Conservation (phyloP, 202 grass and related monocot species). For the Alloteropsis angusta region DNA sequence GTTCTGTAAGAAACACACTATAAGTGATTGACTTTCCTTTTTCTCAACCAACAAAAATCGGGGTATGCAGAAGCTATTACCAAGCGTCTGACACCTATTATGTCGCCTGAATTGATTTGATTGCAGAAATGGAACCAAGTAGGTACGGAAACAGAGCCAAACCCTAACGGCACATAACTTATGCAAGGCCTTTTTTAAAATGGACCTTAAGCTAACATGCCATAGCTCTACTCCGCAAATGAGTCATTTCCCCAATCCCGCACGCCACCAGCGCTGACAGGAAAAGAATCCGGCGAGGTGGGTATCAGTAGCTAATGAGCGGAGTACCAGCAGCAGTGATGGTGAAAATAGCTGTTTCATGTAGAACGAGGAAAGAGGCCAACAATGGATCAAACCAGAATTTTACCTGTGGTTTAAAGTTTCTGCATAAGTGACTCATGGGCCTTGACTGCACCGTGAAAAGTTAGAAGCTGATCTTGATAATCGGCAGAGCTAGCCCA, state of each 20-base stretch:
- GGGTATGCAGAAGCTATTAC: not conserved
- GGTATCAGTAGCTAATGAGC: not conserved
- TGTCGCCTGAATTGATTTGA: not conserved
- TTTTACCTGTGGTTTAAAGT: too few relatives aligned
- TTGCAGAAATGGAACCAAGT: not conserved
- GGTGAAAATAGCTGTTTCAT: conserved; percentile 39
- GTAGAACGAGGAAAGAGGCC: conserved; percentile 52
- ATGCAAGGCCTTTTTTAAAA: not conserved
- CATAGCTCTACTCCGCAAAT: not conserved
- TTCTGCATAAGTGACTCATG: too few relatives aligned
- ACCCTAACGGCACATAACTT: not conserved
- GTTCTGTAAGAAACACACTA: not conserved
- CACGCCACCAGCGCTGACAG: not conserved
- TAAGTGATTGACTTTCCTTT: not conserved
- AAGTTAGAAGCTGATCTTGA: too few relatives aligned
- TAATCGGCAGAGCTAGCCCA: too few relatives aligned
- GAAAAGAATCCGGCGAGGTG: not conserved
- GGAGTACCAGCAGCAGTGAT: conserved; percentile 4
- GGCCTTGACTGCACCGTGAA: too few relatives aligned
- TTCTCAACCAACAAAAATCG: not conserved
- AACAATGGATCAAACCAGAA: conserved; percentile 43
- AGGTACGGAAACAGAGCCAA: not conserved
- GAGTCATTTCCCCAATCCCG: not conserved
- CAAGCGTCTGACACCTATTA: not conserved
- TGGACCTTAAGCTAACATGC: not conserved